Percentiles rank a stretch among this genome's conserved stretches.
Evolutionary conservation across 2,329 filamentous ascomycete genomes (phyloP).

Genomic region (Cladosporium sp.): DNA sequence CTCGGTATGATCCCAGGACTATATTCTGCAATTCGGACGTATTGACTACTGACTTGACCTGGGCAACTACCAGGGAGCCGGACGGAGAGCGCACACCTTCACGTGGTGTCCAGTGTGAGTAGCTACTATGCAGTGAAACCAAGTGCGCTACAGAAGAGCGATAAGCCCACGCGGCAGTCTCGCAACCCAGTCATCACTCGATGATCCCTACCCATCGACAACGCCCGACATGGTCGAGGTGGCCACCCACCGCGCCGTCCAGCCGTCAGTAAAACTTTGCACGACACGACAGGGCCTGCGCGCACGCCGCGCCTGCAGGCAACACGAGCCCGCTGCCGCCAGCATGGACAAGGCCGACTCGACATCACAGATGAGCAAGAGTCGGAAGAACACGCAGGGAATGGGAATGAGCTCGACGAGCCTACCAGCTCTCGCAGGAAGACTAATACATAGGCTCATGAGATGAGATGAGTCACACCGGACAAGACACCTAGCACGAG

Average conservation of each 20-base stretch:
- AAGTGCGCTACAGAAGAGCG: neutral
- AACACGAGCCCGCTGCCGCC: no score
- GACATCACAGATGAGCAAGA: neutral
- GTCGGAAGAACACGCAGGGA: neutral
- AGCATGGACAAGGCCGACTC: neutral
- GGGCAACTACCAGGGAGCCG: no score
- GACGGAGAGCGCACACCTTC: no score
- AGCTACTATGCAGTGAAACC: neutral
- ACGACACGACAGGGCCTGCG: no score
- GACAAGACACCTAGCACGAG: neutral
- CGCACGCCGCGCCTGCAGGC: no score
- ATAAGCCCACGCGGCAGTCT: neutral
- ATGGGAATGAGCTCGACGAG: neutral
- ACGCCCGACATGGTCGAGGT: neutral
- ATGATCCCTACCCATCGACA: neutral
- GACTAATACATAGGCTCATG: neutral
- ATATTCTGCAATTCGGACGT: no score
- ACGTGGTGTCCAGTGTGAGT: neutral
- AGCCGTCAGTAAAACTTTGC: neutral
- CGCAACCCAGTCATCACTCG: neutral
- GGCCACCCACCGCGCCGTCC: no score
- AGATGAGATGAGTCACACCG: neutral
- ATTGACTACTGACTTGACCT: no score
- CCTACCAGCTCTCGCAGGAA: neutral
- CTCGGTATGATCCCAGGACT: no score